phyloP scores from a whole-genome alignment of 2,329 filamentous ascomycete species.

The Cadophora sp. region DNA sequence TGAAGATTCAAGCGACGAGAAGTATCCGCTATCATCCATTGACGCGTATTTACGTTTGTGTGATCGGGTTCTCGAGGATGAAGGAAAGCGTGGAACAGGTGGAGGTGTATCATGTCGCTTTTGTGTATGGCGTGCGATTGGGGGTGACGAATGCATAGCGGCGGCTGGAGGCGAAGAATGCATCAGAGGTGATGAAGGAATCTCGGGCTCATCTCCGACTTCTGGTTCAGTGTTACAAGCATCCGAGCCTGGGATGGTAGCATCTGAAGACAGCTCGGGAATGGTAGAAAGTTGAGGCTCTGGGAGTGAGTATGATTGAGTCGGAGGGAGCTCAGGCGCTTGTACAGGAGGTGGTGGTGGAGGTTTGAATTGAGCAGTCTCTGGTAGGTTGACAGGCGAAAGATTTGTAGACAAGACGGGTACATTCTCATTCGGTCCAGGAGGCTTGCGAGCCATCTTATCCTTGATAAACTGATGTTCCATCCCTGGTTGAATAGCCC shows the following conservation, averaged over 20 bases:
- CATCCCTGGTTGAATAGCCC: conserved; percentile 89
- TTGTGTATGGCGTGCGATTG: conserved; percentile 66
- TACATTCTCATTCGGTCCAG: conserved; percentile 60
- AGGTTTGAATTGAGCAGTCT: conserved; percentile 38
- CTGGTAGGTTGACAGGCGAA: conserved; percentile 34
- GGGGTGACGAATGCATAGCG: conserved; percentile 89
- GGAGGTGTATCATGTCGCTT: conserved; percentile 77
- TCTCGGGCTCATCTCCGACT: conserved; percentile 54
- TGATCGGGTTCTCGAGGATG: conserved; percentile 67
- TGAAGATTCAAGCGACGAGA: conserved; percentile 94
- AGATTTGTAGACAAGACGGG: conserved; percentile 39
- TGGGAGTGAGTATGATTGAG: conserved; percentile 29
- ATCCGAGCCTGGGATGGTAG: conserved; percentile 77
- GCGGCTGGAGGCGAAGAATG: conserved; percentile 74
- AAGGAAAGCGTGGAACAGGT: conserved; percentile 64
- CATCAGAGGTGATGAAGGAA: conserved; percentile 50
- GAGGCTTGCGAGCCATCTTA: conserved; percentile 70
- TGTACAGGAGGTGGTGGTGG: conserved; percentile 35
- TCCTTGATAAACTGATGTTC: conserved; percentile 91
- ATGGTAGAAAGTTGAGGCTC: conserved; percentile 35
- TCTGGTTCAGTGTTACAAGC: conserved; percentile 55
- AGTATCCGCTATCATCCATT: conserved; percentile 95
- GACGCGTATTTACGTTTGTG: conserved; percentile 80
- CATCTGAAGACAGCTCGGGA: conserved; percentile 75
- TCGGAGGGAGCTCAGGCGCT: conserved; percentile 34